Evolutionary conservation across 179 eudicot species (phyloP).

Genomic region (Heliamphora ciliata): DNA sequence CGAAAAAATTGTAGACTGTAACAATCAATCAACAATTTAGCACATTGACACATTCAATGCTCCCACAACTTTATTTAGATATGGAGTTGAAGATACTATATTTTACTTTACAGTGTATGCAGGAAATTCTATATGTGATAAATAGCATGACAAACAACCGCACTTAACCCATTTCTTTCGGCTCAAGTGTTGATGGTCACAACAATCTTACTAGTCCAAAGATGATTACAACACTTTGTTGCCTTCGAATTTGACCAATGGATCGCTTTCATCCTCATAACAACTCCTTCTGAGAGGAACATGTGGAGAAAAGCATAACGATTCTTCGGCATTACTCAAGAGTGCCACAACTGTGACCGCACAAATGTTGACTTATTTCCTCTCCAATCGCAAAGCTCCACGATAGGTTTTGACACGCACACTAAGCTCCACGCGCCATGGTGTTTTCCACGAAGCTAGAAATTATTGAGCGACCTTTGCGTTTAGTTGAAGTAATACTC

Average conservation of each 20-base stretch:
- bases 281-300: not conserved
- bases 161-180: slow-evolving; percentile 15
- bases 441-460: not conserved
- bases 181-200: slow-evolving; percentile 10
- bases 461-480: not conserved
- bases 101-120: not conserved
- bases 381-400: slow-evolving; percentile 8
- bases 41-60: no score
- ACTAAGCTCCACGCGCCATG: not conserved
- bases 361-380: not conserved
- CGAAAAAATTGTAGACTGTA: no score
- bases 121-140: not conserved
- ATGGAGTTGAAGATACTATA: not conserved
- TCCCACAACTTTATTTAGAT: not conserved
- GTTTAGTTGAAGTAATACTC: not conserved
- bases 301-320: not conserved
- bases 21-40: no score
- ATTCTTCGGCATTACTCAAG: slow-evolving; percentile 13
- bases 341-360: not conserved
- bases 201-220: not conserved
- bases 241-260: slow-evolving; percentile 13
- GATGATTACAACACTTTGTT: slow-evolving; percentile 1
- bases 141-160: slow-evolving; percentile 1
- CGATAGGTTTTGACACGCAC: not conserved
- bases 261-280: not conserved